Base-by-base conservation (phyloP, 2,329 filamentous ascomycete genomes). In the Podosphaera aphanis region DNA sequence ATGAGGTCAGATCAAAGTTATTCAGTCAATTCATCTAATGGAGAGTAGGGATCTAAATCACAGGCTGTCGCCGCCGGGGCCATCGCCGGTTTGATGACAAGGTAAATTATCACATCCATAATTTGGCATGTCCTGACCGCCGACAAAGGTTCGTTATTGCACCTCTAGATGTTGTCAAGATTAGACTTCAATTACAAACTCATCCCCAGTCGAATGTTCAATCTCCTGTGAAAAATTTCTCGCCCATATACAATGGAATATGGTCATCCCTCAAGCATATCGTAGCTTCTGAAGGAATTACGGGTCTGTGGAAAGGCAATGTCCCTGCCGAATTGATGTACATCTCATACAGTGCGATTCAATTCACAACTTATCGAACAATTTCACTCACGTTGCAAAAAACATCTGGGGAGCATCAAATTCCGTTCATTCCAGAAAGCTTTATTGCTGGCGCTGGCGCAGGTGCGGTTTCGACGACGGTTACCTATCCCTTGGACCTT, bases 161-260 rank as follows among this genome's bases (percentile, higher is more conserved):
- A 16, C 90, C 90, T 45, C 80, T 98, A 53, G 90, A 98, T 62
- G 90, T 98, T 51, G 77, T 95, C 64, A 95, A 98, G 68, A 98
- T 98, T 64, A 83, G 90, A 41, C 77, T 95, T 40, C 90, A 98
- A 61, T 76, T 98, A 16, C 90, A 95, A 62, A 74, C 82, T 39
- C 81, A 92, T 64, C 85, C 83, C 43, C 48, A 56, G 49, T 79
- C 79, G 55, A 79, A 88, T 57, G 80, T 83, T 2, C 62, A 76
- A 8, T 70, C 74, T 40, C 67, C 73, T 51, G 51, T 64, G 49
- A 60, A 66, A 11, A 62, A 60, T 45, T 66, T 65, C 52, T 63
- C 66, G 13, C 64, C 66, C 40, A 58, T 69, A 49, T 83, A 88
- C 64, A 83, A 79, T 58, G 84, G 84, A 53, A 84, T 83, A 0